phyloP scores from a whole-genome alignment of 495 filamentous ascomycete species.

The Durotheca rogersii region DNA sequence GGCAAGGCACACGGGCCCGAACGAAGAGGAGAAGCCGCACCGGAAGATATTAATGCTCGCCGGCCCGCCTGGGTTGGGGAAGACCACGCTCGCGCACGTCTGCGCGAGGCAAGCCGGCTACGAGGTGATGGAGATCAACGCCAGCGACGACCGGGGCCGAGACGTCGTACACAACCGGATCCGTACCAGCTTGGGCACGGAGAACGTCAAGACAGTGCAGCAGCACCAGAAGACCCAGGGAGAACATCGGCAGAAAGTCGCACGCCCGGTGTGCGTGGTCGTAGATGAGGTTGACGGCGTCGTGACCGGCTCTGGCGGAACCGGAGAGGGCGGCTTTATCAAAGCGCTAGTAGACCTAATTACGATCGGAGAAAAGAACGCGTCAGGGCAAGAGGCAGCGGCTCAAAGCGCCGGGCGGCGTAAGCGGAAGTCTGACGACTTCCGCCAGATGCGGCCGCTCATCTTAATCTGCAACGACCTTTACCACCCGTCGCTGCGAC shows the following conservation, averaged over 20 bases:
- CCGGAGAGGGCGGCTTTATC: conserved; percentile 81
- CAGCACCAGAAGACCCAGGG: conserved; percentile 56
- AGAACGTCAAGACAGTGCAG: conserved; percentile 82
- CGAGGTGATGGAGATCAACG: conserved; percentile 88
- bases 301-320: conserved; percentile 69
- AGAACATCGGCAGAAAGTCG: conserved; percentile 68
- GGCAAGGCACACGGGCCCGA: conserved; percentile 37
- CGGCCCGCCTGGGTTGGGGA: conserved; percentile 89
- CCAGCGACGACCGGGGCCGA: conserved; percentile 73
- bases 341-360: conserved; percentile 92
- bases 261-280: conserved; percentile 85
- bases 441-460: conserved; percentile 80
- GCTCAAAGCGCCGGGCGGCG: conserved; percentile 37
- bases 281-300: conserved; percentile 97
- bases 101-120: conserved; percentile 94
- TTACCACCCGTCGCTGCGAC: conserved; percentile 87
- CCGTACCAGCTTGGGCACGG: conserved; percentile 81
- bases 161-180: conserved; percentile 88
- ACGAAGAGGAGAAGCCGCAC: conserved; percentile 64
- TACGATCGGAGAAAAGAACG: conserved; percentile 79
- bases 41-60: conserved; percentile 86
- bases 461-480: conserved; percentile 97
- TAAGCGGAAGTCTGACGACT: conserved; percentile 74
- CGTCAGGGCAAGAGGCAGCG: conserved; percentile 43
- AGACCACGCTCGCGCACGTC: conserved; percentile 95